A percentile compares a stretch with the other conserved stretches of the same genome.
phyloP scores from a whole-genome alignment of 768 basidiomycete genomes.

The Tremella mesenterica region DNA sequence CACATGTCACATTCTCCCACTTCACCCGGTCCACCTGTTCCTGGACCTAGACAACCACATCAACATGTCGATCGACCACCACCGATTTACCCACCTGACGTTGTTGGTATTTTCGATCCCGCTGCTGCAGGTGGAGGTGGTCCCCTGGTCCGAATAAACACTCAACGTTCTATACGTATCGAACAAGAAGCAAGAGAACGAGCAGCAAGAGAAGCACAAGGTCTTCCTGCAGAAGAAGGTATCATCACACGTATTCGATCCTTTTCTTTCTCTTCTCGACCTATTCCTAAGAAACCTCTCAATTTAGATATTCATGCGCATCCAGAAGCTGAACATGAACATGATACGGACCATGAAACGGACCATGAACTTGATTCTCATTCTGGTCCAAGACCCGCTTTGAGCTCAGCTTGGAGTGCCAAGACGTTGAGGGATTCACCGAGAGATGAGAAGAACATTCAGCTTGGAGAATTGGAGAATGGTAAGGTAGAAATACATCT shows the following conservation, averaged over 20 bases:
- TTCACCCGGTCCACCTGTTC: background rate
- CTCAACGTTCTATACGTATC: constrained; percentile 13
- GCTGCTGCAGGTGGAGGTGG: constrained; percentile 29
- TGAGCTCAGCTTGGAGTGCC: background rate
- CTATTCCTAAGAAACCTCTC: constrained; percentile 1
- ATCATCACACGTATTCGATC: constrained; percentile 17
- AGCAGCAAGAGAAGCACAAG: constrained; percentile 4
- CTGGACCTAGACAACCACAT: too few relatives aligned
- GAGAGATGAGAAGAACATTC: background rate
- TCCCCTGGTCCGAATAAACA: constrained; percentile 21
- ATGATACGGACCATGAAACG: background rate
- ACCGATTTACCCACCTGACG: constrained; percentile 7
- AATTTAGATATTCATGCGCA: too few relatives aligned
- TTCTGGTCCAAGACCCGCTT: background rate
- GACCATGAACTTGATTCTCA: background rate
- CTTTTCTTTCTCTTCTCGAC: constrained; percentile 5
- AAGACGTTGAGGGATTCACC: background rate
- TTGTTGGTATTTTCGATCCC: constrained; percentile 20
- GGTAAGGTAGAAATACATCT: background rate
- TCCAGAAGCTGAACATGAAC: background rate
- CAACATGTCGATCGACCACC: constrained; percentile 1
- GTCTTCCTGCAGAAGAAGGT: constrained; percentile 2
- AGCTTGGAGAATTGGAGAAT: background rate
- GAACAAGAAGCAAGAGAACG: constrained; percentile 13
- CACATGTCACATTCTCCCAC: too few relatives aligned